Evolutionary conservation across 2,329 filamentous ascomycete species (phyloP).

Genomic region (Fusarium neocosmosporiellum): DNA sequence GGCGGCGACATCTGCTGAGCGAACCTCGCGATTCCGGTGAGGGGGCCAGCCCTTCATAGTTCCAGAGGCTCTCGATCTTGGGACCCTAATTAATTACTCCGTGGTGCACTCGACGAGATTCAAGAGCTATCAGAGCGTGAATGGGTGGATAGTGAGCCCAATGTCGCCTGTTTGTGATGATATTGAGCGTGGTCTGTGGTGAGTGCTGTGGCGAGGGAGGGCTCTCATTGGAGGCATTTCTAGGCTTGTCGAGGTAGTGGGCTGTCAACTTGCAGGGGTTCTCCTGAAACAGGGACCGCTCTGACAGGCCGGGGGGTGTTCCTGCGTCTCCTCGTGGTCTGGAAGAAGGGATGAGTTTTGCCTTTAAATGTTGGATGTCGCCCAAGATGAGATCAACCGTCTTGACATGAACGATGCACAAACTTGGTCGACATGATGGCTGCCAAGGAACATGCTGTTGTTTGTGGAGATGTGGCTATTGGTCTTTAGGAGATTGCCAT

Average conservation of each 20-base stretch:
- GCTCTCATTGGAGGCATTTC: slow-evolving; percentile 29
- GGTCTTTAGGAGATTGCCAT: neutral
- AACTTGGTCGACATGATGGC: neutral
- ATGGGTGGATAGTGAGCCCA: slow-evolving; percentile 17
- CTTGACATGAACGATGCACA: neutral
- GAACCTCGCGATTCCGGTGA: neutral
- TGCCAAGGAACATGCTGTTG: neutral
- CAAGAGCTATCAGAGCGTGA: neutral
- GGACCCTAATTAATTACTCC: neutral
- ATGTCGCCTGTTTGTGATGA: slow-evolving; percentile 16
- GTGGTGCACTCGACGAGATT: neutral
- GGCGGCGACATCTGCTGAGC: neutral
- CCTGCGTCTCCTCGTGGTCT: neutral
- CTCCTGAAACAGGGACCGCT: slow-evolving; percentile 7
- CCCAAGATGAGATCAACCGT: neutral
- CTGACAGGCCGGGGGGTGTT: neutral
- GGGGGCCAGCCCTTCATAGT: neutral
- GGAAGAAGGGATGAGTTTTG: neutral
- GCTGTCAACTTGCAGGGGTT: slow-evolving; percentile 1
- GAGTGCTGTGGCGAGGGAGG: neutral
- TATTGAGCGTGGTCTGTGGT: neutral
- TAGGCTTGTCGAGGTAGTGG: neutral
- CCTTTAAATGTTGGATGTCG: neutral
- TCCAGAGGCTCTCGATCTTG: neutral
- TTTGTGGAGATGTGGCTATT: neutral